Conservation (phyloP, 495 filamentous ascomycete genomes). For the Viridothelium virens region DNA sequence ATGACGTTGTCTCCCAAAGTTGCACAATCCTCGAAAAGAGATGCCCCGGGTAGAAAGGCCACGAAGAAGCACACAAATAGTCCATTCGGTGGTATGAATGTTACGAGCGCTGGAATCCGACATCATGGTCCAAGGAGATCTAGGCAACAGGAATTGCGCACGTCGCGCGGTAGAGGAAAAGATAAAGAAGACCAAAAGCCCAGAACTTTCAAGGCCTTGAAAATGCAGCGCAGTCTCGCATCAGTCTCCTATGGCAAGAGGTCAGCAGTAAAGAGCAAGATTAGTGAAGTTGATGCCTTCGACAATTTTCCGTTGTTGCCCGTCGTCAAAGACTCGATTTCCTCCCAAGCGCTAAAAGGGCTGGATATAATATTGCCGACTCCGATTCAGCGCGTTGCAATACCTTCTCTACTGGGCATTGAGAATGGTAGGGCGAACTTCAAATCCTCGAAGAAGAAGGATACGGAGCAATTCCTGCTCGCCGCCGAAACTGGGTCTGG, state of each 20-base stretch:
- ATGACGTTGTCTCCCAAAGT: slow-evolving; percentile 76
- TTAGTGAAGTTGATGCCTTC: slow-evolving; percentile 66
- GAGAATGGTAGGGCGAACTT: slow-evolving; percentile 28
- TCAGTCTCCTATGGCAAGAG: slow-evolving; percentile 67
- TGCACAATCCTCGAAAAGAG: slow-evolving; percentile 44
- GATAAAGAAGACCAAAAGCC: slow-evolving; percentile 20
- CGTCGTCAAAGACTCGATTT: slow-evolving; percentile 63
- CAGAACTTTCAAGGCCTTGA: slow-evolving; percentile 69
- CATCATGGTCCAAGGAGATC: slow-evolving; percentile 23
- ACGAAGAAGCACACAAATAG: slow-evolving; percentile 40
- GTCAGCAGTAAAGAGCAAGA: slow-evolving; percentile 56
- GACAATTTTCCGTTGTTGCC: slow-evolving; percentile 69
- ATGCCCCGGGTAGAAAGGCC: slow-evolving; percentile 35
- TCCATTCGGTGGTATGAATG: slow-evolving; percentile 75
- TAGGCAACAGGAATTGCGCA: slow-evolving; percentile 33
- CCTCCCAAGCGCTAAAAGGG: slow-evolving; percentile 59
- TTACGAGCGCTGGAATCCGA: slow-evolving; percentile 36
- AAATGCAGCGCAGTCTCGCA: slow-evolving; percentile 79
- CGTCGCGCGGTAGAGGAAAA: slow-evolving; percentile 22
- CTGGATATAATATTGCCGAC: slow-evolving; percentile 69
- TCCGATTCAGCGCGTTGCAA: slow-evolving; percentile 78
- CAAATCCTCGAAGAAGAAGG: slow-evolving; percentile 26
- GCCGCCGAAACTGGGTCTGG: slow-evolving; percentile 96
- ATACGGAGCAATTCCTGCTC: slow-evolving; percentile 70
- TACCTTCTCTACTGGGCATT: slow-evolving; percentile 63